Percentiles rank a stretch among this genome's conserved stretches.
phyloP scores from a whole-genome alignment of 2,329 filamentous ascomycete species.

The Exutisphaerella laricina region DNA sequence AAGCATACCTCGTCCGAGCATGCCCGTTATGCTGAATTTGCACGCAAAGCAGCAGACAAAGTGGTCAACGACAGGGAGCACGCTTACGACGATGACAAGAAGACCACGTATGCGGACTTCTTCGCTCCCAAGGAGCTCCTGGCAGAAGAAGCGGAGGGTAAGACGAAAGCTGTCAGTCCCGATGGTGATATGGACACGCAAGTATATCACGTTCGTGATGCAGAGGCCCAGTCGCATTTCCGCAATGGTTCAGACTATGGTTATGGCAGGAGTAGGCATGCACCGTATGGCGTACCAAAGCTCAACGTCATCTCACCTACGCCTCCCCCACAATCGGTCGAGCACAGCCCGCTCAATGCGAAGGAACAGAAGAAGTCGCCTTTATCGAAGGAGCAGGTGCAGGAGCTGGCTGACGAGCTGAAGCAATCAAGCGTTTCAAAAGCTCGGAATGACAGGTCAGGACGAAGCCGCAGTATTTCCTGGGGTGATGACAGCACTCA shows the following conservation, averaged over 20 bases:
- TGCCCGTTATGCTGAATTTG: slow-evolving; percentile 25
- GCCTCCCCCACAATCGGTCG: slow-evolving; percentile 46
- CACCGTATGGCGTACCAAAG: slow-evolving; percentile 42
- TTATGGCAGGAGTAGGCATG: slow-evolving; percentile 16
- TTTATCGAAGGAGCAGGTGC: slow-evolving; percentile 14
- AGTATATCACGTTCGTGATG: slow-evolving; percentile 39
- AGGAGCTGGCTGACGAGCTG: slow-evolving; percentile 13
- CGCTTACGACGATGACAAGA: slow-evolving; percentile 30
- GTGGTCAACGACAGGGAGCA: slow-evolving; percentile 41
- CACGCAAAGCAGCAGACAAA: slow-evolving; percentile 34
- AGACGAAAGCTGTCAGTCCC: slow-evolving; percentile 36
- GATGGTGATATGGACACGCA: slow-evolving; percentile 43
- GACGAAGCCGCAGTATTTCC: slow-evolving; percentile 35
- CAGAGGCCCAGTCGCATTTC: slow-evolving; percentile 16
- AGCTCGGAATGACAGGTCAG: slow-evolving; percentile 13
- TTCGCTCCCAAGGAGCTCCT: slow-evolving; percentile 45
- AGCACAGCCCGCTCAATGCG: slow-evolving; percentile 31
- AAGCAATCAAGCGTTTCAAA: slow-evolving; percentile 8
- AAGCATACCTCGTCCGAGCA: slow-evolving; percentile 26
- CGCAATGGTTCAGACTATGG: slow-evolving; percentile 13
- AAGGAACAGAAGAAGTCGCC: slow-evolving; percentile 34
- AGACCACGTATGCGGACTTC: slow-evolving; percentile 38
- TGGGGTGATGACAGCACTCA: slow-evolving; percentile 46
- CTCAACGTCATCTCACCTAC: slow-evolving; percentile 55
- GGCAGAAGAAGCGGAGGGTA: slow-evolving; percentile 33